Evolutionary conservation across 148 eudicot genomes (phyloP), one percentile per base, ranked within the genome.

Genomic region (Polygonum aviculare): DNA sequence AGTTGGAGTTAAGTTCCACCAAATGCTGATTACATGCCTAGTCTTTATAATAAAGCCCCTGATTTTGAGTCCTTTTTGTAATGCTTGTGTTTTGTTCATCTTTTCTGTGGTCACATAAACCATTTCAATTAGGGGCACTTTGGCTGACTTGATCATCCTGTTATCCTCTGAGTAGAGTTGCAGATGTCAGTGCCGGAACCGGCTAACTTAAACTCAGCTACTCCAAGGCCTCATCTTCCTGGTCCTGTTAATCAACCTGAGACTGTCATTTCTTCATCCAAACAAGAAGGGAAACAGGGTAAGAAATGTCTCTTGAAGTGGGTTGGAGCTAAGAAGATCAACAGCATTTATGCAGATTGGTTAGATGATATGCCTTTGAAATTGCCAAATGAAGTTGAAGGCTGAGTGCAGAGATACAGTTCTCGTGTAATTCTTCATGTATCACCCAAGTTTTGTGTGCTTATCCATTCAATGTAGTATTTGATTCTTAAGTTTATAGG

Each of bases 321-420:
- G 97, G 88, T 90, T 47, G 73, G 59, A 39, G 77, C 78, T 19
- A 90, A 84, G 85, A 90, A 90, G 87, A 84, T 90, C 74, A 86
- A 85, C 57, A 77, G 89, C 15, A 93, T 93, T 62, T 93, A 93
- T 80, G 98, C 84, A 12, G 98, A 93, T 73, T 93, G 98, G 98
- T 77, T 91, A 15, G 91, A 90, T 79, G 93, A 86, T 79, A 41
- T 85, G 65, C 90, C 91, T 36, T 83, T 75, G 59, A 77, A 19
- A 75, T 77, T 80, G 75, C 87, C 87, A 59, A 77, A 69, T 76
- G 73, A 83, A 50, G 84, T 83, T 55, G 60, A 73, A 69, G 74
- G 75, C 39, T 77, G 73, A 78, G 75, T 8, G 47, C 22, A 47
- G 39, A 74, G 65, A 48, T 52, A 35, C 19, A 36, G 71, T 36